Base-by-base conservation (phyloP, 1,284 basidiomycete species). In the Ceratobasidium sp. region DNA sequence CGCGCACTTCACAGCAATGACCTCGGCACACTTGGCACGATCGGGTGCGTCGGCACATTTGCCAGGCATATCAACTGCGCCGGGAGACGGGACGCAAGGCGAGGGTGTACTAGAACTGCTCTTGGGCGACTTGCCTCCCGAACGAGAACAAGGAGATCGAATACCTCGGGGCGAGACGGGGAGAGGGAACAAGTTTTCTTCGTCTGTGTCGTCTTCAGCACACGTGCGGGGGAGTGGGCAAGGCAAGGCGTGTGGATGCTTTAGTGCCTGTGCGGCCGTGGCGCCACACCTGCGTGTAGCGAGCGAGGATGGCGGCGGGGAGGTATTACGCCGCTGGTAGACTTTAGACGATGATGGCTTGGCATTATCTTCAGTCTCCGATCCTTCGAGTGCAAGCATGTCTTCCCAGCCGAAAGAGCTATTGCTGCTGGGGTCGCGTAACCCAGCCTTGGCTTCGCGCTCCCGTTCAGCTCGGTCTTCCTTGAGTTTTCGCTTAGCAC, bases 391-490 rank as follows among this genome's bases (percentile, higher is more conserved):
- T 20, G 57, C 61, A 50, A 74, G 46, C 71, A 74, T 74, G 42
- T 74, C 71, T 23, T 74, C 71, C 71, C 71, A 74, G 28, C 71
- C 71, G 40, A 57, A 74, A 17, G 59, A 48, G 38, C 33, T 74
- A 46, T 74, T 74, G 28, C n/a, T 40, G 42, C 23, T 13, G 1
- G 71, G 20, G 44, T 74, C 71, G 38, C 71, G 71, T 42, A 74
- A 33, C 59, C 71, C 71, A n/a, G 59, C 57, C 42, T 48, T 33
- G 33, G 71, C 61, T 42, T 74, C 71, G 1, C 71, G 71, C 54
- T 74, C 71, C 46, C 71, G 71, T 38, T 74, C 71, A 13, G 42
- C 71, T 50, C 71, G 57, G 48, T 74, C 71, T 42, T 74, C 71
- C n/a, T 44, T 62, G 42, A 40, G 46, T 59, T 74, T 74, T 65